phyloP scores from a whole-genome alignment of 768 basidiomycete genomes.

The Boletus subparvulus region DNA sequence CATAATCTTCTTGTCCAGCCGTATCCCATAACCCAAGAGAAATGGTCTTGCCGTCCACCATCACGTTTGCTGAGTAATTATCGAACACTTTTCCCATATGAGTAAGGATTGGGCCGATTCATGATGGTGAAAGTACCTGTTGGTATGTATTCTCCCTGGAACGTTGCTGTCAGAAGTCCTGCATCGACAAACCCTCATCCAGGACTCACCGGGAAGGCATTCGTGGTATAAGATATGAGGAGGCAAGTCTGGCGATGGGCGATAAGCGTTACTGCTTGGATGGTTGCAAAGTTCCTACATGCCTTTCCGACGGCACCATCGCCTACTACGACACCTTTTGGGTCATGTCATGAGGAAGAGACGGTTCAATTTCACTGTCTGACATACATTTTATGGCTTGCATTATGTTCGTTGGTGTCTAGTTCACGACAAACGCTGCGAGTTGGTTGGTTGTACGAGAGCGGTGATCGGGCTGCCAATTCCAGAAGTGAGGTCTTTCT shows the following conservation, averaged over 20 bases:
- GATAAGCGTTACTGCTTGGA: conserved; percentile 13
- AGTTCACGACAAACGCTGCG: conserved; percentile 11
- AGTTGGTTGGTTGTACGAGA: conserved; percentile 14
- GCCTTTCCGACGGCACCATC: conserved; percentile 99
- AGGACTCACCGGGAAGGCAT: conserved; percentile 84
- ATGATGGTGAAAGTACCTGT: conserved; percentile 56
- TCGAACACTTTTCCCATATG: conserved; percentile 73
- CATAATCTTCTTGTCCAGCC: conserved; percentile 99
- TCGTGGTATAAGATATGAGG: conserved; percentile 98
- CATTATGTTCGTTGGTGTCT: conserved; percentile 45
- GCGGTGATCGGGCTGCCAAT: conserved; percentile 16
- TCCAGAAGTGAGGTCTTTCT: conserved; percentile 11
- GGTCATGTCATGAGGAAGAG: conserved; percentile 33
- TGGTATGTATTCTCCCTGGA: conserved; percentile 93
- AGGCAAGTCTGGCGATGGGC: conserved; percentile 77
- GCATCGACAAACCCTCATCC: conserved; percentile 13
- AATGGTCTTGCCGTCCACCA: conserved; percentile 99
- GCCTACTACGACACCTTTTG: conserved; percentile 91
- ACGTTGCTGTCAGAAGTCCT: conserved; percentile 16
- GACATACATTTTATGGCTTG: conserved; percentile 88
- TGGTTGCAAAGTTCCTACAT: conserved; percentile 27
- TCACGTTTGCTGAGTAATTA: conserved; percentile 97
- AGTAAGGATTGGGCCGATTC: conserved; percentile 4
- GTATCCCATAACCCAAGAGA: conserved; percentile 99
- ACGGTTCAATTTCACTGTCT: conserved; percentile 8